Base-by-base conservation (phyloP, 163 green algal genomes). In the Volvox carteri region DNA sequence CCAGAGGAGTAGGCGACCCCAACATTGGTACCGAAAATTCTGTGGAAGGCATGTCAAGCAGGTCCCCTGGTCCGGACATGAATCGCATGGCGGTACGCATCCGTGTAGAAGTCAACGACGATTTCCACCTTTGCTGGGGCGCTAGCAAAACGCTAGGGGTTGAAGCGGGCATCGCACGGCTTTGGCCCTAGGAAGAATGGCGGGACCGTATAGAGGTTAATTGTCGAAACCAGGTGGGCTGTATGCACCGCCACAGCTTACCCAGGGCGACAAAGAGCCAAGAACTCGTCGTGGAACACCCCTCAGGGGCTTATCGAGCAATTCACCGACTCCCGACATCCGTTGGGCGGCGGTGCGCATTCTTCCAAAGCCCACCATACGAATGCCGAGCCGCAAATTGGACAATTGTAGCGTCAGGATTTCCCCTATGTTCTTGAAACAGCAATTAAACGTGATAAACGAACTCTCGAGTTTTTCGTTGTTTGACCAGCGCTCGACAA, bases 101-200 rank as follows among this genome's bases (percentile, higher is more conserved):
- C 65, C 65, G n/a, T 4, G 30, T 11, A 46, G 30, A 75, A 75
- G 54, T 65, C 28, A 23, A 11, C 54, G 79, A 44, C 4, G 60
- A 84, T 19, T 84, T 84, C 46, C 35, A 62, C 23, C 81, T 58
- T 23, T 30, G 52, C 73, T 62, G 73, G 14, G 25, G 23, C 28
- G 23, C 25, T 25, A 44, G n/a, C n/a, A 28, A 9, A 0, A 65
- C n/a, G n/a, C 14, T 1, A 39, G 28, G 33, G 12, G 73, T 44
- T 33, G 21, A 23, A n/a, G 25, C 25, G 28, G 73, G 42, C 73
- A 65, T 5, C 42, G n/a, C n/a, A n/a, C 73, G 73, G 21, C 44
- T 65, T 30, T 28, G 19, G 33, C 42, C 46, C 73, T 80, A 44
- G 25, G 25, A 46, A 42, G n/a, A n/a, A 28, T 25, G 21, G 68